Evolutionary conservation across 2,329 filamentous ascomycete genomes (phyloP).

Genomic region (Byssoonygena ceratinophila): DNA sequence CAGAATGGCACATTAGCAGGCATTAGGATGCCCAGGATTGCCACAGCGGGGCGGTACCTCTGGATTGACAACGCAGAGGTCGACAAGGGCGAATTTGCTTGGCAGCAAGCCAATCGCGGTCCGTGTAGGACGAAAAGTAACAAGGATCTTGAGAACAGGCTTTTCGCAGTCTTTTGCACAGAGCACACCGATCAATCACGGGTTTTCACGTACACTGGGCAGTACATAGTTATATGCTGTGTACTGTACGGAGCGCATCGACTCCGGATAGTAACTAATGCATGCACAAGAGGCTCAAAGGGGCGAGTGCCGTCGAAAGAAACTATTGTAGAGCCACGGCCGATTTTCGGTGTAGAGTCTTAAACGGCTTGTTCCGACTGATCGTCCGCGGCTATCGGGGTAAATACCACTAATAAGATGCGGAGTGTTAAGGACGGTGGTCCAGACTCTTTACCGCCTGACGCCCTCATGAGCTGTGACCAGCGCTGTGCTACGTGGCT

Average conservation of each 20-base stretch:
- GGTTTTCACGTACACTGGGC: no score
- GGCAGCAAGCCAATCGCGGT: conserved; percentile 3
- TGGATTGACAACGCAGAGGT: conserved; percentile 11
- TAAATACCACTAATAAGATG: neutral
- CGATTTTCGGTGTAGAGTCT: no score
- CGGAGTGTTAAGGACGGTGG: neutral
- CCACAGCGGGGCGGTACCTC: neutral
- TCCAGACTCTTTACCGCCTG: conserved; percentile 11
- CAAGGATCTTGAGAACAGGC: neutral
- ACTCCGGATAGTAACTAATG: no score
- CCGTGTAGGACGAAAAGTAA: conserved; percentile 1
- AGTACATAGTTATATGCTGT: no score
- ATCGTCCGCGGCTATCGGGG: conserved; percentile 2
- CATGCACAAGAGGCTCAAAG: no score
- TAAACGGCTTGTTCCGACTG: neutral
- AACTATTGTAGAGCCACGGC: no score
- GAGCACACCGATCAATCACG: neutral
- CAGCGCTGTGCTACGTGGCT: conserved; percentile 10
- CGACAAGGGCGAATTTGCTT: neutral
- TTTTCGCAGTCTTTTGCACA: neutral
- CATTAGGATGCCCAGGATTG: neutral
- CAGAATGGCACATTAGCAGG: conserved; percentile 7
- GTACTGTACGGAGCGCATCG: no score
- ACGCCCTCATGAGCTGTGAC: conserved; percentile 10
- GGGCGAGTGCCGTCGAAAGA: no score